Evolutionary conservation across 2,329 filamentous ascomycete genomes (phyloP).

Genomic region (Colletotrichum sp.): DNA sequence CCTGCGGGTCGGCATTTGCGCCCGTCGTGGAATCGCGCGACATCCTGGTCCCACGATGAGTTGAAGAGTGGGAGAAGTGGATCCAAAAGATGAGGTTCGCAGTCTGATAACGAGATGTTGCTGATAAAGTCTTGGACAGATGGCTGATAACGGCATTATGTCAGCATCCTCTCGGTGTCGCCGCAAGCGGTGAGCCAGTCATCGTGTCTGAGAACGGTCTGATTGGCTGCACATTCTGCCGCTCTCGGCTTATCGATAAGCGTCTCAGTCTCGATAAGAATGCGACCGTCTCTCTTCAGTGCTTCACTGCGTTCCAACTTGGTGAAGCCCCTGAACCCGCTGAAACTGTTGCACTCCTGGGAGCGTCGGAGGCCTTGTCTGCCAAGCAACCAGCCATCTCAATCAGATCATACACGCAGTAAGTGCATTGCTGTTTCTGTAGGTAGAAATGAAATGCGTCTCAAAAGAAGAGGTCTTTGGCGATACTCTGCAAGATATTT

Average conservation of each 20-base stretch:
- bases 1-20: background rate
- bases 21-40: background rate
- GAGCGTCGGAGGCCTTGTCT: background rate
- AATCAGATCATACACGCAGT: background rate
- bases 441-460: fast-evolving
- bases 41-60: slow-evolving; percentile 6
- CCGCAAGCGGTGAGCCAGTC: background rate
- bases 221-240: background rate
- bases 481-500: background rate
- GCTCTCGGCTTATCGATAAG: background rate
- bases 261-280: background rate
- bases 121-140: background rate
- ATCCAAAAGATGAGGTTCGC: background rate
- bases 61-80: background rate
- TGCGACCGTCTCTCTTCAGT: background rate
- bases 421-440: background rate
- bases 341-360: background rate
- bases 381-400: background rate
- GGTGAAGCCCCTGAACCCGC: background rate
- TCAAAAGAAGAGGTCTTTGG: background rate
- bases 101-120: background rate
- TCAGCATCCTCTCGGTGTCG: background rate
- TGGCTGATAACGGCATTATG: background rate
- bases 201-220: background rate
- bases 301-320: background rate